phyloP scores from a whole-genome alignment of 371 early-diverging fungal species.

The Syncephalis plumigaleata region DNA sequence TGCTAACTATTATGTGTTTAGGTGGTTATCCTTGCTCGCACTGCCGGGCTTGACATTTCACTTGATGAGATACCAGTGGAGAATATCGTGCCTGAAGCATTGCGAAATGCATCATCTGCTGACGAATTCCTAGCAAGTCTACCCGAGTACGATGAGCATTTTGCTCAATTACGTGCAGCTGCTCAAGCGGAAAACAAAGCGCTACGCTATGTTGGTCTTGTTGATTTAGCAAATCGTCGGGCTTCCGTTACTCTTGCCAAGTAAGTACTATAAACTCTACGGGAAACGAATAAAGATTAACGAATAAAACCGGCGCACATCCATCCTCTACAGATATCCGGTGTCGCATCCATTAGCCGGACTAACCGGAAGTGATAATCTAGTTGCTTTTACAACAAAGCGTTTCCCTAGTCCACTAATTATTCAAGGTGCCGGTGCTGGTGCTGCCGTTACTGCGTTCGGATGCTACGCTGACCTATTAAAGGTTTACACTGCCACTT shows the following conservation, averaged over 20 bases:
- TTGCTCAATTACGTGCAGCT: constrained; percentile 50
- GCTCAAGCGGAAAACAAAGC: constrained; percentile 55
- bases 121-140: constrained; percentile 70
- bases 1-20: constrained; percentile 9
- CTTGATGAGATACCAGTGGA: constrained; percentile 67
- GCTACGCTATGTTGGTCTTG: constrained; percentile 81
- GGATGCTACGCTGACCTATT: constrained; percentile 86
- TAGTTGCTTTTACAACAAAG: constrained; percentile 85
- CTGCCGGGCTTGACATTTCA: constrained; percentile 61
- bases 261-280: constrained; percentile 20
- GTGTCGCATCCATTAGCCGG: constrained; percentile 83
- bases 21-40: constrained; percentile 75
- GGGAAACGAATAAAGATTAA: neutral
- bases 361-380: constrained; percentile 92
- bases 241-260: constrained; percentile 63
- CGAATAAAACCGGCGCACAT: neutral
- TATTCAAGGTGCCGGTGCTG: constrained; percentile 94
- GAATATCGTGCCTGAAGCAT: constrained; percentile 81
- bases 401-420: constrained; percentile 86
- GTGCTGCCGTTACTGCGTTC: constrained; percentile 91
- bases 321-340: constrained; percentile 32
- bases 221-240: constrained; percentile 42
- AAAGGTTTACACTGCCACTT: constrained; percentile 20
- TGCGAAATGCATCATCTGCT: constrained; percentile 49
- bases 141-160: constrained; percentile 72